Percentiles rank a stretch among this genome's conserved stretches.
phyloP scores from a whole-genome alignment of 116 monocot species.

The Zostera marina region DNA sequence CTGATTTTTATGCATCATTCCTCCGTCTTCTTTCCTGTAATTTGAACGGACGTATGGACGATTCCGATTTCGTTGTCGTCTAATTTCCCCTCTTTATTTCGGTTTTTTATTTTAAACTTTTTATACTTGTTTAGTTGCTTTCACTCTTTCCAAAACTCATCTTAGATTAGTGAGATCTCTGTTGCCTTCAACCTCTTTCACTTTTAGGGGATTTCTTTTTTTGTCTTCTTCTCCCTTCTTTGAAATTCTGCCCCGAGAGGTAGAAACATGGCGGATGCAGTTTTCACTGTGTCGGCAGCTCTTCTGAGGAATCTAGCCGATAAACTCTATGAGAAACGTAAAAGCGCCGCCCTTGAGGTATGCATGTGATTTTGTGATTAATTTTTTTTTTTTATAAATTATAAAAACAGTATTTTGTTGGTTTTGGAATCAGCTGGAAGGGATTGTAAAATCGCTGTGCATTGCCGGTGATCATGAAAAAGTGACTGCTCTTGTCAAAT shows the following conservation, averaged over 20 bases:
- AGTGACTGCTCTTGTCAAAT: conserved; percentile 53
- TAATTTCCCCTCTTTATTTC: too few species aligned
- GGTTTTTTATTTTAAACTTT: too few species aligned
- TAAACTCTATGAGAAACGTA: conserved; percentile 98
- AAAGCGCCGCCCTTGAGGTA: conserved; percentile 93
- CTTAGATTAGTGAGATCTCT: not conserved
- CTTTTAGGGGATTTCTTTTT: not conserved
- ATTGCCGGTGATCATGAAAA: conserved; percentile 68
- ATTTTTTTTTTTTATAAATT: too few species aligned
- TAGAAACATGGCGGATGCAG: conserved; percentile 45
- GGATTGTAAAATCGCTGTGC: conserved; percentile 71
- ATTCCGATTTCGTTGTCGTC: too few species aligned
- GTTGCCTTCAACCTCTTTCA: not conserved
- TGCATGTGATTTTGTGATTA: not conserved
- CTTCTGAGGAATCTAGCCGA: conserved; percentile 75
- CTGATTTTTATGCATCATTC: too few species aligned
- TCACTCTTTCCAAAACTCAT: too few species aligned
- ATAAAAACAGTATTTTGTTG: not conserved
- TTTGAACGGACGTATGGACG: too few species aligned
- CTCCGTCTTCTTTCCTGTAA: too few species aligned
- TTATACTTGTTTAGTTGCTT: too few species aligned
- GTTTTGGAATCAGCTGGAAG: conserved; percentile 43
- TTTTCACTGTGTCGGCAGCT: conserved; percentile 44
- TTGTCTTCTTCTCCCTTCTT: not conserved
- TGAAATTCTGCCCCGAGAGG: not conserved